These are phyloP conservation scores for Echria macrotheca DNA, from an alignment of 495 filamentous ascomycete genomes.

Conservation along the genomic window DNA sequence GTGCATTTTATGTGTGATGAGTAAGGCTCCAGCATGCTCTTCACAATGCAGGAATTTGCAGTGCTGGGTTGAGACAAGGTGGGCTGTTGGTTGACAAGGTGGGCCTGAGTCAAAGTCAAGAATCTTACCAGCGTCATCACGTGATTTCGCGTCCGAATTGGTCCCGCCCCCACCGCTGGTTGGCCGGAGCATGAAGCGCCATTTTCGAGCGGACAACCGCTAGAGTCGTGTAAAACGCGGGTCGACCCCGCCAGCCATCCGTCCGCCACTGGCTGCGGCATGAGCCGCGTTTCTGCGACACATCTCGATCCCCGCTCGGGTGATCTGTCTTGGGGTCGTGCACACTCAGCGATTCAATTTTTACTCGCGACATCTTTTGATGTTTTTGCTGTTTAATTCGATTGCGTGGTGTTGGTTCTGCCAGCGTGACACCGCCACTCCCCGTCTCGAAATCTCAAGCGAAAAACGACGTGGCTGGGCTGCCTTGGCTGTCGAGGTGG, in stretches of 20 bases:
- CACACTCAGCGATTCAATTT: background rate
- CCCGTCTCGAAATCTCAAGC: conserved; percentile 4
- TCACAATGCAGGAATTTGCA: too few relatives aligned
- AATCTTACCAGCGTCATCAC: too few relatives aligned
- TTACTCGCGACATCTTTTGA: background rate
- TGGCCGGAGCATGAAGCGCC: conserved; percentile 9
- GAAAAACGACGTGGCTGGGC: conserved; percentile 11
- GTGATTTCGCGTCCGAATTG: conserved; percentile 21
- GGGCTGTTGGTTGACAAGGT: too few relatives aligned
- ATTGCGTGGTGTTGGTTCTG: background rate
- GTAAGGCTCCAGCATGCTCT: too few relatives aligned
- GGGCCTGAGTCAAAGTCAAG: too few relatives aligned
- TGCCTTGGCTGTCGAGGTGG: conserved; percentile 6
- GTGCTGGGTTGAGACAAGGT: too few relatives aligned
- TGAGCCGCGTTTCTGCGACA: conserved; percentile 10
- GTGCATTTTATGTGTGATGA: too few relatives aligned
- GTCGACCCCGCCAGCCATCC: conserved; percentile 1
- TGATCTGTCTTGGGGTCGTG: too few relatives aligned
- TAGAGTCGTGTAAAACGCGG: conserved; percentile 1
- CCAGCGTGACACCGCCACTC: background rate
- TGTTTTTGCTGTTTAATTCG: too few relatives aligned
- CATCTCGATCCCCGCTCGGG: conserved; percentile 1
- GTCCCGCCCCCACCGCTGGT: conserved; percentile 3
- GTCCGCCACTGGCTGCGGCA: background rate
- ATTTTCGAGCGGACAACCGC: conserved; percentile 7